Conservation (phyloP, 345 rosid species). For the Trapa bicornis region DNA sequence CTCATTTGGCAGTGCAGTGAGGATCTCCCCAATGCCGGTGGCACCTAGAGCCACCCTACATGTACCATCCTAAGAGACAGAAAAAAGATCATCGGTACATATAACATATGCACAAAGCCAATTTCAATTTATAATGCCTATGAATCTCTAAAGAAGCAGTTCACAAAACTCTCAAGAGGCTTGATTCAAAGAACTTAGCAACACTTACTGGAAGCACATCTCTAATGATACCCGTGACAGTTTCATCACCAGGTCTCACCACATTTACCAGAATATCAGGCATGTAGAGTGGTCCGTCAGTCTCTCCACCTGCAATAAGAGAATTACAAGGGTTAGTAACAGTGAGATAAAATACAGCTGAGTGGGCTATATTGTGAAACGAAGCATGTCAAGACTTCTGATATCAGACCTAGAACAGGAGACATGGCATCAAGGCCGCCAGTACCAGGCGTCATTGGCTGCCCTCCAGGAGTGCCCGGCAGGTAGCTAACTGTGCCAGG, state of each 20-base stretch:
- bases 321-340: not conserved
- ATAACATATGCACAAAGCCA: not conserved
- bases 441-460: slow-evolving; percentile 95
- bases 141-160: not conserved
- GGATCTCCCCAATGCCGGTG: slow-evolving; percentile 43
- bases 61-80: slow-evolving; percentile 53
- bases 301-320: slow-evolving; percentile 52
- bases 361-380: not conserved
- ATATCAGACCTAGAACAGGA: slow-evolving; percentile 57
- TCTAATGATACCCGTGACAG: slow-evolving; percentile 50
- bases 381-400: not conserved
- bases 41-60: slow-evolving; percentile 61
- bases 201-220: slow-evolving; percentile 71
- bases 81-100: not conserved
- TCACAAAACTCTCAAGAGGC: not conserved
- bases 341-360: not conserved
- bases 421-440: slow-evolving; percentile 86
- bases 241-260: slow-evolving; percentile 52
- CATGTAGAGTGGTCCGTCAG: slow-evolving; percentile 72
- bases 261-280: slow-evolving; percentile 77
- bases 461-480: slow-evolving; percentile 98
- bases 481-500: slow-evolving; percentile 67
- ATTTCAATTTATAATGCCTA: not conserved
- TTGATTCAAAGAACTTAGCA: not conserved
- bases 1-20: slow-evolving; percentile 36